phyloP scores from a whole-genome alignment of 129 eudicot genomes.

The Scalesia atractyloides region DNA sequence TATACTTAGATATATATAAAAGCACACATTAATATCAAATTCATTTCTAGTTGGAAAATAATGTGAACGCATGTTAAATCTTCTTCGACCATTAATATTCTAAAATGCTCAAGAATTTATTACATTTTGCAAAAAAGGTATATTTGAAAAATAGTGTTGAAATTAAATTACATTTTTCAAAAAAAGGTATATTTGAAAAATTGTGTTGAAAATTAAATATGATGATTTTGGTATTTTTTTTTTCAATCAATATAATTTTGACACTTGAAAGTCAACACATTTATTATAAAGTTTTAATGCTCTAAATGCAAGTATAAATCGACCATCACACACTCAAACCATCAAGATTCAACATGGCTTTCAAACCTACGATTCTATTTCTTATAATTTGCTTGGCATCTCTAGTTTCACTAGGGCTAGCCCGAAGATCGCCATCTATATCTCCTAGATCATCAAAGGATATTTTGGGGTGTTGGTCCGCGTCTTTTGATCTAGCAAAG shows the following conservation, averaged over 20 bases:
- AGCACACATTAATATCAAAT: not conserved
- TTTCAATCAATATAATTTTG: not conserved
- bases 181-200: not conserved
- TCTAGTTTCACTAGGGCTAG: slow-evolving; percentile 23
- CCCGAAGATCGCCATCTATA: not conserved
- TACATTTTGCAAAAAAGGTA: not conserved
- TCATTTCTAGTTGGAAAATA: not conserved
- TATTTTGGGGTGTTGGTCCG: slow-evolving; percentile 19
- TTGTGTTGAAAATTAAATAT: not conserved
- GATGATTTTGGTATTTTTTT: not conserved
- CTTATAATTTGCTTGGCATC: slow-evolving; percentile 20
- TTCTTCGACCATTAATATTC: not conserved
- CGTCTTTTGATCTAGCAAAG: slow-evolving; percentile 11
- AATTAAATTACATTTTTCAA: no score
- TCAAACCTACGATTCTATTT: slow-evolving; percentile 5
- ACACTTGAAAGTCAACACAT: not conserved
- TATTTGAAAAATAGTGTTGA: not conserved
- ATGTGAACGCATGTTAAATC: not conserved
- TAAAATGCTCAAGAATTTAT: slow-evolving; percentile 2
- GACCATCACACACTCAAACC: not conserved
- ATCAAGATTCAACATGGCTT: slow-evolving; percentile 28
- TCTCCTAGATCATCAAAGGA: slow-evolving; percentile 18
- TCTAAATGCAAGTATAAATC: slow-evolving; percentile 21
- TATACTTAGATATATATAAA: not conserved
- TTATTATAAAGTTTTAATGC: not conserved